Evolutionary conservation across 306 rosid species (phyloP).

Genomic region (Elaeagnus macrophylla): DNA sequence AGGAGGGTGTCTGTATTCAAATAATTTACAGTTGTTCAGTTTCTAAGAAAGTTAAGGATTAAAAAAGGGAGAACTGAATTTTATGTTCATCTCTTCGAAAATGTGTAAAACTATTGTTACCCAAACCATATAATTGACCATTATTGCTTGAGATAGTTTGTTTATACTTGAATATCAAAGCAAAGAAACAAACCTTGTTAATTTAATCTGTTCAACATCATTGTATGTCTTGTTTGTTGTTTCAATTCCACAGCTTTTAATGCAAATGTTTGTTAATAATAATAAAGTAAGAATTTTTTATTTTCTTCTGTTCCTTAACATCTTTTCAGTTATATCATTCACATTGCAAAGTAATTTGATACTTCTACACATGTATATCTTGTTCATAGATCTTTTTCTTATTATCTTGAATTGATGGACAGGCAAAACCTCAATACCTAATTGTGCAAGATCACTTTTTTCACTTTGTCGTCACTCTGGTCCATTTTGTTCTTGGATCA

Average conservation of each 20-base stretch:
- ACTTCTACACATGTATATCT: neutral
- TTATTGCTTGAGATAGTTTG: neutral
- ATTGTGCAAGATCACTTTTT: neutral
- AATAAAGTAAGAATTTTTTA: neutral
- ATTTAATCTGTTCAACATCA: too few relatives aligned
- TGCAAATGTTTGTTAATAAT: too few relatives aligned
- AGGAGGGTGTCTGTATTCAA: conserved; percentile 26
- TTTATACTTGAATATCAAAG: neutral
- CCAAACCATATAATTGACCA: neutral
- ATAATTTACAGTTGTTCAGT: conserved; percentile 25
- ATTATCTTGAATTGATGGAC: conserved; percentile 20
- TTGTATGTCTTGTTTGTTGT: too few relatives aligned
- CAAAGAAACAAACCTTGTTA: neutral
- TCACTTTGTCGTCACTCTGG: conserved; percentile 4
- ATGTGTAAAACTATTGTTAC: neutral
- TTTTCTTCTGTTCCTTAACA: conserved; percentile 1
- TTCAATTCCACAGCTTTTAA: too few relatives aligned
- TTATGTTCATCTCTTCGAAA: neutral
- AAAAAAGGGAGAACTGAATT: conserved; percentile 8
- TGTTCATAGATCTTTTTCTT: conserved; percentile 18
- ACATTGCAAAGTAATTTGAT: conserved; percentile 1
- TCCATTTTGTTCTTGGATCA: conserved; percentile 6
- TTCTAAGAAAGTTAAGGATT: conserved; percentile 11
- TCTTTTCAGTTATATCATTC: conserved; percentile 7
- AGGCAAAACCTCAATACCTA: neutral